Conservation (phyloP, 306 rosid genomes). For the Abrus pulchellus region DNA sequence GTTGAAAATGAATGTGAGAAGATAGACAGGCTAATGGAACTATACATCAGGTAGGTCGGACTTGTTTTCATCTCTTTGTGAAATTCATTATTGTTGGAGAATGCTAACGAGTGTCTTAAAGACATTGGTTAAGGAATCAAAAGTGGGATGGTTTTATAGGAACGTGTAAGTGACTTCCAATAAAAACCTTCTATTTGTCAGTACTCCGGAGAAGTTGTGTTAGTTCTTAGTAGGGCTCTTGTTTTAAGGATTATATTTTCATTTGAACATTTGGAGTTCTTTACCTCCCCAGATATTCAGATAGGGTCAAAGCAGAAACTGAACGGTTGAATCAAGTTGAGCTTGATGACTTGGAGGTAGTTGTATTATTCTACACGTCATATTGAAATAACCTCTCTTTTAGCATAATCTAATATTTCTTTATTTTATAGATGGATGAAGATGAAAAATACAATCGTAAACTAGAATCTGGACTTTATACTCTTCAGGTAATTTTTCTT, state of each 20-base stretch:
- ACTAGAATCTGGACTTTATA: constrained; percentile 95
- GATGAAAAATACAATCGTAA: constrained; percentile 93
- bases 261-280: constrained; percentile 33
- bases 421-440: constrained; percentile 79
- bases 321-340: constrained; percentile 72
- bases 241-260: constrained; percentile 35
- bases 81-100: constrained; percentile 27
- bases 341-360: constrained; percentile 92
- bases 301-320: constrained; percentile 83
- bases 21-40: constrained; percentile 96
- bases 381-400: constrained; percentile 3
- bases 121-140: background rate
- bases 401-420: constrained; percentile 23
- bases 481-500: constrained; percentile 75
- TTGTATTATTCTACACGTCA: constrained; percentile 24
- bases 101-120: background rate
- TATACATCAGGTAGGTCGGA: constrained; percentile 76
- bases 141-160: background rate
- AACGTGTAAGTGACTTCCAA: background rate
- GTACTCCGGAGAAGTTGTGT: background rate
- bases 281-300: constrained; percentile 72
- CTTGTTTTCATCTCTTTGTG: constrained; percentile 35
- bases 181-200: background rate
- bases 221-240: background rate
- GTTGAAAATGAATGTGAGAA: constrained; percentile 95